These are phyloP conservation scores for Fusarium sp. DNA, from an alignment of 2,329 filamentous ascomycete species.

Conservation along the genomic window DNA sequence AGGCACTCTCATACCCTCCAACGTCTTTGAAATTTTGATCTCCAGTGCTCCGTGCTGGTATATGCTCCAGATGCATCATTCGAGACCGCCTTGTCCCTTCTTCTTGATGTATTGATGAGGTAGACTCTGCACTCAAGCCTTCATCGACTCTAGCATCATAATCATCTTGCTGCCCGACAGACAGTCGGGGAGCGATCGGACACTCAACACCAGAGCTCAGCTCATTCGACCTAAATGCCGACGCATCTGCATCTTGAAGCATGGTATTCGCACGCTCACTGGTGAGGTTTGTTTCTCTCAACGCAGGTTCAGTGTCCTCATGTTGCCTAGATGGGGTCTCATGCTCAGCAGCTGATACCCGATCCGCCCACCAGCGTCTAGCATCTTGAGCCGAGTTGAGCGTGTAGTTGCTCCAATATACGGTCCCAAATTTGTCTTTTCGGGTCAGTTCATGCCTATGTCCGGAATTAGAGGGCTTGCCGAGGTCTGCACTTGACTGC, in stretches of 20 bases:
- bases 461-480: neutral
- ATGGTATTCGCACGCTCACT: neutral
- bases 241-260: neutral
- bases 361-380: neutral
- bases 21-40: neutral
- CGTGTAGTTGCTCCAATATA: neutral
- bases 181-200: neutral
- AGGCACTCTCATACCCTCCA: neutral
- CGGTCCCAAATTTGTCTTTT: neutral
- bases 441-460: neutral
- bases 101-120: neutral
- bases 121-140: neutral
- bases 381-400: neutral
- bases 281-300: neutral
- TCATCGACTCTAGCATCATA: neutral
- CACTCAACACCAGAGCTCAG: neutral
- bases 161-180: neutral
- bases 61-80: neutral
- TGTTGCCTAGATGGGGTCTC: neutral
- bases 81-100: neutral
- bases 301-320: neutral
- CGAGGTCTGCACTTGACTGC: neutral
- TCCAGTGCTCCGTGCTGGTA: neutral
- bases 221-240: neutral
- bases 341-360: neutral